Base-by-base conservation (phyloP, 371 early-diverging fungal genomes). In the Funneliformis caledonium region DNA sequence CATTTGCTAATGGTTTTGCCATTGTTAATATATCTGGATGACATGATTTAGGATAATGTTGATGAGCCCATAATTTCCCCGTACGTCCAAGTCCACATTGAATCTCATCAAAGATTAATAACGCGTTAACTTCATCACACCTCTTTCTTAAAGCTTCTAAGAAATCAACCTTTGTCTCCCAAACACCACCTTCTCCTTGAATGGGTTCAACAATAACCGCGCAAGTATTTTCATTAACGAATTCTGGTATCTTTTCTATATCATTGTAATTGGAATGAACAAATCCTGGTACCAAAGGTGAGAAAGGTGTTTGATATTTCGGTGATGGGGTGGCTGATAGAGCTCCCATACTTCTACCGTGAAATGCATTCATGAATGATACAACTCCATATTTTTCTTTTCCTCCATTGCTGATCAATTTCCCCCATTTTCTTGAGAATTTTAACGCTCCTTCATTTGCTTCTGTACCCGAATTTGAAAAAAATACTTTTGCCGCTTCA, bases 1-100 rank as follows among this genome's bases (percentile, higher is more conserved):
- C 98, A 86, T 96, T 97, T 50, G 96, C 98, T 65, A 98, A 89
- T 37, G 98, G 98, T 83, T 98, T 98, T 78, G 98, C 98, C 88
- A 95, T 88, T 42, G 97, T 96, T 82, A 98, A 80, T n/a, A 98
- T 89, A 87, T 98, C 98, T 11, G 98, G 98, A 31, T 86, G 85
- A 82, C 94, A 91, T 78, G 86, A 87, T n/a, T 83, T 82, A 9
- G 89, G 86, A 74, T 85, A 91, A 82, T 93, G 85, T 61, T 95
- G 93, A 83, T 96, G 95, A 11, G 93, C 96, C 93, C 94, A 97
- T 61, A 97, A 83, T 78, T 91, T 93, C 80, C 98, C 98, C 5
- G 97, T 93, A 72, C 98, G 92, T n/a, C 94, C 96, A 60, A 98
- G 82, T 8, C 98, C 98, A 86, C 97, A 97, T 91, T 98, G 98